A percentile compares a stretch with the other conserved stretches of the same genome.
phyloP scores from a whole-genome alignment of 1,284 basidiomycete species.

The Xerocomus amazonicus region DNA sequence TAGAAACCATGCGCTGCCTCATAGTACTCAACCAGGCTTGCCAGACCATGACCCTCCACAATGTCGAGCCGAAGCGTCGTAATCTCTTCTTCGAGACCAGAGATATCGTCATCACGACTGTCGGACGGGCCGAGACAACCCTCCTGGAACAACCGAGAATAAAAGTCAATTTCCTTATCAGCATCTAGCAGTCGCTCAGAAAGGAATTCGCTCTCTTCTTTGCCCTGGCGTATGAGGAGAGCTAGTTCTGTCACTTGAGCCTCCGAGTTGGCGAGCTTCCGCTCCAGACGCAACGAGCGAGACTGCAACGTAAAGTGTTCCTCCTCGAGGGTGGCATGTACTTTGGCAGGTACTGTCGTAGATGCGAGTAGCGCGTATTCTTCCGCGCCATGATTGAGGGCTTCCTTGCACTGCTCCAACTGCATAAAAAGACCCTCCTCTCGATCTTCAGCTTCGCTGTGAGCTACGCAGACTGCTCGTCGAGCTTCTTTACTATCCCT shows the following conservation, averaged over 20 bases:
- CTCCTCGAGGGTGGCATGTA: constrained; percentile 42
- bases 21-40: constrained; percentile 15
- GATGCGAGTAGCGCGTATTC: constrained; percentile 59
- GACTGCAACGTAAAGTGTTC: constrained; percentile 42
- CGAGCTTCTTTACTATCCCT: constrained; percentile 32
- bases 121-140: constrained; percentile 1
- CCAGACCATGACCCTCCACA: constrained; percentile 13
- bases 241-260: constrained; percentile 64
- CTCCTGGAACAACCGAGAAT: constrained; percentile 26
- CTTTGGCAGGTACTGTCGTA: constrained; percentile 41
- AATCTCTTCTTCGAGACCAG: constrained; percentile 18
- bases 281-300: constrained; percentile 51
- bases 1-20: constrained; percentile 34
- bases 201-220: constrained; percentile 51
- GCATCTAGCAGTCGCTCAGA: constrained; percentile 40
- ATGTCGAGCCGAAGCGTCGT: constrained; percentile 16
- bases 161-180: constrained; percentile 39
- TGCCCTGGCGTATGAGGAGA: constrained; percentile 54
- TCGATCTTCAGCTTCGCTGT: constrained; percentile 18
- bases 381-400: constrained; percentile 47
- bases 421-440: constrained; percentile 47
- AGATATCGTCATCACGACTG: not conserved
- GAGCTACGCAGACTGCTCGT: constrained; percentile 28
- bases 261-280: constrained; percentile 65
- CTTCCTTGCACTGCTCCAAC: constrained; percentile 44